Percentiles rank a stretch among this genome's conserved stretches.
Evolutionary conservation across 805 yeast species (phyloP).

Genomic region (Hanseniaspora clermontiae): DNA sequence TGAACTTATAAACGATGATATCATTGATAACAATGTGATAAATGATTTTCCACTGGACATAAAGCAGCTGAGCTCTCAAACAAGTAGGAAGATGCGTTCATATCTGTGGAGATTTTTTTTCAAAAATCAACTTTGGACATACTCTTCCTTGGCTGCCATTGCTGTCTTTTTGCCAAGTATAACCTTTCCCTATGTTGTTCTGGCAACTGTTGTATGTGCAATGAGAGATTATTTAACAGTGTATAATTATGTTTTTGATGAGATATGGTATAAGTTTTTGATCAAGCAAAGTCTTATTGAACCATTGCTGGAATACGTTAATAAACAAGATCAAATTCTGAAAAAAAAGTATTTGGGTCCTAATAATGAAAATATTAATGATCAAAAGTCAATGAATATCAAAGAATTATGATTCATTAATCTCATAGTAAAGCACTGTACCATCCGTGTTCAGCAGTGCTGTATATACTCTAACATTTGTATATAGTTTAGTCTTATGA

Average conservation of each 20-base stretch:
- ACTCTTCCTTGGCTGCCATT: conserved; percentile 2
- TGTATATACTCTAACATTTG: not conserved
- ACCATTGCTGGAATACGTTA: conserved; percentile 7
- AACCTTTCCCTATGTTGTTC: not conserved
- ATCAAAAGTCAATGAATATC: not conserved
- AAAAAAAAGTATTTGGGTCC: conserved; percentile 8
- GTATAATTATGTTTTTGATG: conserved; percentile 8
- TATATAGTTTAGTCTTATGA: not conserved
- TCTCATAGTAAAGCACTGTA: not conserved
- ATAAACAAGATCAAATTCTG: conserved; percentile 7
- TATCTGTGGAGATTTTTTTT: conserved; percentile 11
- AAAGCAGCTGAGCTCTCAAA: conserved; percentile 7
- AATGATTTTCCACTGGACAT: conserved; percentile 11
- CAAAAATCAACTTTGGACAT: conserved; percentile 5
- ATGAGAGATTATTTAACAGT: conserved; percentile 10
- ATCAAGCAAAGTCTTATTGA: conserved; percentile 8
- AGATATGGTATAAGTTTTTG: conserved; percentile 11
- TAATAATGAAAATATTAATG: not conserved
- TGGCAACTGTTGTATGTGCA: conserved; percentile 2
- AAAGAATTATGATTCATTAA: conserved; percentile 6
- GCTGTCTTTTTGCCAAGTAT: not conserved
- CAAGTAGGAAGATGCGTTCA: conserved; percentile 9
- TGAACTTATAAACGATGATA: conserved; percentile 7
- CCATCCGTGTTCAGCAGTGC: conserved; percentile 7
- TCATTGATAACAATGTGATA: conserved; percentile 10